phyloP scores from a whole-genome alignment of 768 basidiomycete genomes.

The Tulasnella sp. region DNA sequence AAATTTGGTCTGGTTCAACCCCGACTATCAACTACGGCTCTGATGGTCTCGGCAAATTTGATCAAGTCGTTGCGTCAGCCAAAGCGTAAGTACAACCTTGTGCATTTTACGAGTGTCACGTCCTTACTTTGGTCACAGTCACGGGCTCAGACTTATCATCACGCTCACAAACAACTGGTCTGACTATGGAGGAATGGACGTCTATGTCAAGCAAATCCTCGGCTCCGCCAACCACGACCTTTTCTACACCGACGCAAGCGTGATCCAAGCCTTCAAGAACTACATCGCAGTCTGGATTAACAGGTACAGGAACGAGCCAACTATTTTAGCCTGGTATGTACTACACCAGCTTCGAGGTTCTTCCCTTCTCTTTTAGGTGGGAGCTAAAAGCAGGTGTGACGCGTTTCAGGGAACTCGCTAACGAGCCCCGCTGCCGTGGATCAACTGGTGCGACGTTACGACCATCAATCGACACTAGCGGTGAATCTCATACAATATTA shows the following conservation, averaged over 20 bases:
- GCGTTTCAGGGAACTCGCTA: slow-evolving; percentile 45
- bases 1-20: slow-evolving; percentile 44
- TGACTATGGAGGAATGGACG: slow-evolving; percentile 57
- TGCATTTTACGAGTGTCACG: not conserved
- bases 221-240: slow-evolving; percentile 38
- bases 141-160: slow-evolving; percentile 54
- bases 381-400: not conserved
- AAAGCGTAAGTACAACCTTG: slow-evolving; percentile 33
- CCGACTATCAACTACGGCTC: slow-evolving; percentile 50
- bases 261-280: slow-evolving; percentile 45
- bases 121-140: slow-evolving; percentile 18
- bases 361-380: not conserved
- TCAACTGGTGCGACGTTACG: slow-evolving; percentile 28
- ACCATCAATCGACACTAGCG: not conserved
- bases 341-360: not conserved
- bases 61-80: slow-evolving; percentile 50
- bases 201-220: slow-evolving; percentile 45
- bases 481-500: not conserved
- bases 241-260: slow-evolving; percentile 50
- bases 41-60: slow-evolving; percentile 37
- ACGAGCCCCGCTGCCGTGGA: slow-evolving; percentile 34
- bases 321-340: slow-evolving; percentile 20
- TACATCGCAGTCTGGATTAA: slow-evolving; percentile 44
- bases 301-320: slow-evolving; percentile 49
- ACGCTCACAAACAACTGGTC: slow-evolving; percentile 32